These are phyloP conservation scores for Reticulascus tulasneorum DNA, from an alignment of 2,329 filamentous ascomycete species.

Conservation along the genomic window DNA sequence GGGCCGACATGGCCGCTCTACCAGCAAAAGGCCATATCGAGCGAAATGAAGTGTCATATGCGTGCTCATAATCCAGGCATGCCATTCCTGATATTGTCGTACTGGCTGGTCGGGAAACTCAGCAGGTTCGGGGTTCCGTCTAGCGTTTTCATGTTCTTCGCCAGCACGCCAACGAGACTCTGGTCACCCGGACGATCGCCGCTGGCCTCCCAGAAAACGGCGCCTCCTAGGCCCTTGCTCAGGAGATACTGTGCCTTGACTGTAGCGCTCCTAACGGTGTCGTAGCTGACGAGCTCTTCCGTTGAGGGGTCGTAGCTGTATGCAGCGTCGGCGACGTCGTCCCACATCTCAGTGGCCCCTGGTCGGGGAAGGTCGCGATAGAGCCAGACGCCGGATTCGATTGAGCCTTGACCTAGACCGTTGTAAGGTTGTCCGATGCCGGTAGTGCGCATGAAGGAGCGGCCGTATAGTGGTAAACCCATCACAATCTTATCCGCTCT, in stretches of 20 bases:
- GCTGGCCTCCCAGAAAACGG: constrained; percentile 82
- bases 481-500: constrained; percentile 63
- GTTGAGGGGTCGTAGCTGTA: constrained; percentile 63
- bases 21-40: too few species aligned
- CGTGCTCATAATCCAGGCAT: too few species aligned
- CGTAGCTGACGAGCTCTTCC: constrained; percentile 66
- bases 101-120: constrained; percentile 52
- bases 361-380: constrained; percentile 66
- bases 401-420: constrained; percentile 57
- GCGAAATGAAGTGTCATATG: too few species aligned
- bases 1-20: too few species aligned
- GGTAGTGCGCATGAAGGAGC: constrained; percentile 65
- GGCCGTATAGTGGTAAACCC: constrained; percentile 75
- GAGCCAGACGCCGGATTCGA: constrained; percentile 64
- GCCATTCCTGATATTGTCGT: constrained; percentile 49
- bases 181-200: constrained; percentile 50
- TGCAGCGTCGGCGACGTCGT: constrained; percentile 57
- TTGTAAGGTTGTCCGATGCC: constrained; percentile 62
- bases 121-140: constrained; percentile 51
- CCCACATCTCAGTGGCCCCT: constrained; percentile 53
- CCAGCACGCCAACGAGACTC: constrained; percentile 57
- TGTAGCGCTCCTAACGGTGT: constrained; percentile 53
- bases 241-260: constrained; percentile 64
- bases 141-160: constrained; percentile 40
- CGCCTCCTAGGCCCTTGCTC: constrained; percentile 61